Conservation (phyloP, 495 filamentous ascomycete genomes). For the Neurospora hispaniola region DNA sequence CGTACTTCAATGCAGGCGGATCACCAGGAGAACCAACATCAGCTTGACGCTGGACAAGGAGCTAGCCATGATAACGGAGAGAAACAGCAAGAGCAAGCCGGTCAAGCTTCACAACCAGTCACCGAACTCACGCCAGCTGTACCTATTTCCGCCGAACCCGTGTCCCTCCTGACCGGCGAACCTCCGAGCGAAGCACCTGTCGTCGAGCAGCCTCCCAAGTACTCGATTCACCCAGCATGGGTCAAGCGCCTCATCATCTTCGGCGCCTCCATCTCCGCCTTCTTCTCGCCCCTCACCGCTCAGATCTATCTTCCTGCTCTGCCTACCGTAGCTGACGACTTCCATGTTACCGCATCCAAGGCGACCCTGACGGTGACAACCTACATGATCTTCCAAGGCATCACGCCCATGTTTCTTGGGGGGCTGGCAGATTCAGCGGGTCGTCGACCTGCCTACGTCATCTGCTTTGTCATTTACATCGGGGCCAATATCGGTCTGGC, state of each 20-base stretch:
- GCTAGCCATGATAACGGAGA: not conserved
- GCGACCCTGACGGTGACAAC: constrained; percentile 57
- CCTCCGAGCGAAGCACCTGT: not conserved
- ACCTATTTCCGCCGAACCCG: not conserved
- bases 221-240: constrained; percentile 44
- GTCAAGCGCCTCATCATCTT: constrained; percentile 53
- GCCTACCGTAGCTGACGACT: constrained; percentile 39
- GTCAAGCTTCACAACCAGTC: constrained; percentile 39
- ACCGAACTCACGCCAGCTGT: not conserved
- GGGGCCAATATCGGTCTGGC: constrained; percentile 47
- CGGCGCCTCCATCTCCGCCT: constrained; percentile 46
- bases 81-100: not conserved
- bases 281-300: constrained; percentile 62
- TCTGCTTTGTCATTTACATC: constrained; percentile 46
- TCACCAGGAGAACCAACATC: not conserved
- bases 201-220: constrained; percentile 18
- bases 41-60: not conserved
- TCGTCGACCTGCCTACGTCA: constrained; percentile 43
- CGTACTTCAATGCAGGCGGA: not conserved
- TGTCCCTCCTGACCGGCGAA: constrained; percentile 1
- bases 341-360: constrained; percentile 40
- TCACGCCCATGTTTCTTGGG: constrained; percentile 48
- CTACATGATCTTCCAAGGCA: constrained; percentile 49
- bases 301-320: constrained; percentile 66
- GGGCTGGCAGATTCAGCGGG: constrained; percentile 45